Percentiles rank a stretch among this genome's conserved stretches.
These are phyloP conservation scores for Punctularia strigosozonata DNA, from an alignment of 768 basidiomycete genomes.

Conservation along the genomic window DNA sequence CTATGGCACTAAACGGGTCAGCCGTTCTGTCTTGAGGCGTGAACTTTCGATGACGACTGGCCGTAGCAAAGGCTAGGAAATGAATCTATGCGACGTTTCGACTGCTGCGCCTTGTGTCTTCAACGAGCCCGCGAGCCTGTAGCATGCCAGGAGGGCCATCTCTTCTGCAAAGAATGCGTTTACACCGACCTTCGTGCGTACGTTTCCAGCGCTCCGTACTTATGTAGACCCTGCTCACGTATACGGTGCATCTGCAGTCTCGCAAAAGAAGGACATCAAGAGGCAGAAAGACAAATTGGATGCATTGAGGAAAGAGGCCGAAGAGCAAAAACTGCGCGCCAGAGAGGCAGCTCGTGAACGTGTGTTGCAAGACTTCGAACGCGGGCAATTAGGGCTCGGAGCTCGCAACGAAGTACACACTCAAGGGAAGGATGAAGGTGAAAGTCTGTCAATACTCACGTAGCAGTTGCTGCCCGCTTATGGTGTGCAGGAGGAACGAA, in stretches of 20 bases:
- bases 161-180: conserved; percentile 95
- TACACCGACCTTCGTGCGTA: conserved; percentile 73
- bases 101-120: conserved; percentile 84
- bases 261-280: conserved; percentile 89
- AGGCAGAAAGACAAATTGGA: conserved; percentile 76
- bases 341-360: conserved; percentile 74
- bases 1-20: conserved; percentile 72
- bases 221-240: no score
- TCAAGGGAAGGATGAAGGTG: no score
- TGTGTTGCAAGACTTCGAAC: conserved; percentile 84
- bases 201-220: no score
- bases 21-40: conserved; percentile 11
- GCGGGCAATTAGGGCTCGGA: conserved; percentile 63
- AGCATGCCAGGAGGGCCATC: conserved; percentile 74
- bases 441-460: no score
- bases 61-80: conserved; percentile 71
- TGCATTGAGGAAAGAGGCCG: conserved; percentile 64
- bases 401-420: no score
- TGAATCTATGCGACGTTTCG: conserved; percentile 87
- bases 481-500: conserved; percentile 56
- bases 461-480: no score
- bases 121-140: conserved; percentile 76
- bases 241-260: conserved; percentile 32
- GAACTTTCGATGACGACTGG: conserved; percentile 1
- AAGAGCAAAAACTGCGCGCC: conserved; percentile 60